Evolutionary conservation across 768 basidiomycete species (phyloP).

Genomic region (Cystoderma amianthinum): DNA sequence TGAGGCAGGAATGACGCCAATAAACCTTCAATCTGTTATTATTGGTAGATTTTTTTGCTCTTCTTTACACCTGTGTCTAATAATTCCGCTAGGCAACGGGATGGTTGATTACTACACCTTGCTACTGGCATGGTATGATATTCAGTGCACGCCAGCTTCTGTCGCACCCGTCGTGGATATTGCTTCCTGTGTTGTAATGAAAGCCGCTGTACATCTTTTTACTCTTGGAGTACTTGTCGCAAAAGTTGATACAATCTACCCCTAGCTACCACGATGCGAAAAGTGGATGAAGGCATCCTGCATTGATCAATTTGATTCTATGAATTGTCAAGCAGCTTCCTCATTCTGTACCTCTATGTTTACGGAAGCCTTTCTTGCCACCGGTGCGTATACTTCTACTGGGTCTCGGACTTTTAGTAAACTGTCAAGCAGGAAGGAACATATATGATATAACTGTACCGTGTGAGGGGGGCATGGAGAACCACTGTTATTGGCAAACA

Average conservation of each 20-base stretch:
- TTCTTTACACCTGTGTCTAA: not conserved
- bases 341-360: conserved; percentile 58
- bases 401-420: no score
- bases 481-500: no score
- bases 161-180: conserved; percentile 34
- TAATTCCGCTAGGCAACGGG: conserved; percentile 46
- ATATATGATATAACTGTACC: no score
- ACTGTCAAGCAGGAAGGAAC: no score
- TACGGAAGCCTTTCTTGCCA: no score
- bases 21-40: conserved; percentile 66
- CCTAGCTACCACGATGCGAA: conserved; percentile 58
- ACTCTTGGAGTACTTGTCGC: not conserved
- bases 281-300: conserved; percentile 49
- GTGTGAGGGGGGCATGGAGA: no score
- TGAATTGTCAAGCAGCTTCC: conserved; percentile 57
- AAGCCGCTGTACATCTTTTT: conserved; percentile 38
- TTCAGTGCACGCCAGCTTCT: conserved; percentile 48
- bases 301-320: conserved; percentile 55
- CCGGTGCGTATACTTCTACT: no score
- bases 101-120: conserved; percentile 48
- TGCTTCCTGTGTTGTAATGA: conserved; percentile 50
- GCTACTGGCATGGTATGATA: conserved; percentile 33
- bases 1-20: conserved; percentile 42
- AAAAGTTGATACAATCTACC: not conserved
- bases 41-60: conserved; percentile 40